Conservation (phyloP, 1,284 basidiomycete species). For the Melampsora americana region DNA sequence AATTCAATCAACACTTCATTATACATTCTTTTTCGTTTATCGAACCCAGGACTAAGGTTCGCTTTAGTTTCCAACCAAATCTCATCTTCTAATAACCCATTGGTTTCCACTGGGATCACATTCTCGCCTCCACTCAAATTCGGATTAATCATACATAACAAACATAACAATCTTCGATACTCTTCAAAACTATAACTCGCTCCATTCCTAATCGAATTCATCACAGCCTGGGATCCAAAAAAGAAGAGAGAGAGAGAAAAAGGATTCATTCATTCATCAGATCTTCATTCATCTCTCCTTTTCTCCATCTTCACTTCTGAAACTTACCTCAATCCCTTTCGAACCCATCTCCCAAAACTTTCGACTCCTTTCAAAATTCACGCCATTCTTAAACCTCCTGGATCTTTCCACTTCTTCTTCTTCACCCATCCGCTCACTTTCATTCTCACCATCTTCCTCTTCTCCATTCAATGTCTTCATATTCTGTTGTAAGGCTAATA, state of each 20-base stretch:
- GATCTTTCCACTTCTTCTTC: conserved; percentile 56
- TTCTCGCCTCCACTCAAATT: neutral
- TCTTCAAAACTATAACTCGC: conserved; percentile 37
- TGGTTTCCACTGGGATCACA: conserved; percentile 1
- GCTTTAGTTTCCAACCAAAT: neutral
- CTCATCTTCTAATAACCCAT: conserved; percentile 2
- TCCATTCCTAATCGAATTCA: conserved; percentile 35
- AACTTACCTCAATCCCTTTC: conserved; percentile 35
- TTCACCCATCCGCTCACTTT: conserved; percentile 52
- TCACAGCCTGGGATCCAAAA: conserved; percentile 19
- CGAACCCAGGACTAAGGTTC: conserved; percentile 5
- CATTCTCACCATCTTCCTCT: conserved; percentile 48
- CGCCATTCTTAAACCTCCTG: conserved; percentile 54
- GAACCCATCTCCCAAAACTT: conserved; percentile 69
- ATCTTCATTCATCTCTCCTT: neutral
- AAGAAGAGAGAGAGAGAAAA: neutral
- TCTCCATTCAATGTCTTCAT: conserved; percentile 66
- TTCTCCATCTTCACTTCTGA: neutral
- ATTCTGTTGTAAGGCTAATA: conserved; percentile 86
- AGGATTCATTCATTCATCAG: neutral
- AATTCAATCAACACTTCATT: conserved; percentile 43
- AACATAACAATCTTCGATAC: conserved; percentile 28
- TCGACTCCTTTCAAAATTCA: conserved; percentile 71
- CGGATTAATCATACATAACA: conserved; percentile 27
- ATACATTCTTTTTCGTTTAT: conserved; percentile 36